Evolutionary conservation across 2,329 filamentous ascomycete genomes (phyloP).

Genomic region (Xylariaceae sp.): DNA sequence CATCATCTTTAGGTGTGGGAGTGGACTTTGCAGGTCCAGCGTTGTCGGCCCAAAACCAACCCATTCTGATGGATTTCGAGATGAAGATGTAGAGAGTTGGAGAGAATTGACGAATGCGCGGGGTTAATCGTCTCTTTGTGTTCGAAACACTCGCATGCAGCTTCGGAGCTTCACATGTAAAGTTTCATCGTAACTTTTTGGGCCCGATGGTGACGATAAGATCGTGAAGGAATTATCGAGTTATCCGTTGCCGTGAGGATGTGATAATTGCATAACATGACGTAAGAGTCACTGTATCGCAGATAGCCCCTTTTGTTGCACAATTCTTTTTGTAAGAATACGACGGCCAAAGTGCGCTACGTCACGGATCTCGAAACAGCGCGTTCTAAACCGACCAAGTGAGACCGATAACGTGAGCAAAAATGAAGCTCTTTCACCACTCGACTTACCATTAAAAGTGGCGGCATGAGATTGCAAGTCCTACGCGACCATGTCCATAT

Average conservation of each 20-base stretch:
- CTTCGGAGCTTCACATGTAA: neutral
- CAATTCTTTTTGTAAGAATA: neutral
- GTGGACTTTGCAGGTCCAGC: constrained; percentile 29
- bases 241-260: neutral
- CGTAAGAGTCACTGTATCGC: too few species aligned
- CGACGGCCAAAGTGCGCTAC: constrained; percentile 6
- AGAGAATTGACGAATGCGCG: neutral
- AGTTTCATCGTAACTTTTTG: constrained; percentile 11
- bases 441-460: neutral
- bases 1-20: constrained; percentile 26
- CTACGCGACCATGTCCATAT: constrained; percentile 10
- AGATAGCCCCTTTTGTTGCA: neutral
- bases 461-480: neutral
- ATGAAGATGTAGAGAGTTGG: neutral
- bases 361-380: constrained; percentile 14
- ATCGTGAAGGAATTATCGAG: neutral
- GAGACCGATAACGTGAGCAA: neutral
- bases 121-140: neutral
- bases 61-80: constrained; percentile 39
- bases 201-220: constrained; percentile 8
- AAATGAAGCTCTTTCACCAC: neutral
- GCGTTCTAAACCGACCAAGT: constrained; percentile 3
- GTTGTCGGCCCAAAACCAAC: constrained; percentile 59
- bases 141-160: neutral
- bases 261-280: neutral